Percentiles rank a stretch among this genome's conserved stretches.
Conservation (phyloP, 2,329 filamentous ascomycete genomes). For the Claviceps digitariae region DNA sequence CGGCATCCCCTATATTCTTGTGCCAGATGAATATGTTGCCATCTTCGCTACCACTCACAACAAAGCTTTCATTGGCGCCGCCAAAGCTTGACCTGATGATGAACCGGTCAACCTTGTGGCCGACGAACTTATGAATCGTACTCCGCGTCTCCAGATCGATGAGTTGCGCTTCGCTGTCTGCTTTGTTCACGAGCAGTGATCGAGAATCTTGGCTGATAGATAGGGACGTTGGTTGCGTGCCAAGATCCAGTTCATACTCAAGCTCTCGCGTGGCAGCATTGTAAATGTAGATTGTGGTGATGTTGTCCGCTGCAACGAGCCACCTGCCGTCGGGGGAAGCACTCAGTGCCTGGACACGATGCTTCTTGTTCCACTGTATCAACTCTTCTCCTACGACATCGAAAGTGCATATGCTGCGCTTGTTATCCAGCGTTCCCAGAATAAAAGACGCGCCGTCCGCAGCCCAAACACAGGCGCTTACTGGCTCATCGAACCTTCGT, state of each 20-base stretch:
- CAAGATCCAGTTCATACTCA: constrained; percentile 55
- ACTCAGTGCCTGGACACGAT: constrained; percentile 74
- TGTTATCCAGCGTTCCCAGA: constrained; percentile 60
- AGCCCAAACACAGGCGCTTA: constrained; percentile 84
- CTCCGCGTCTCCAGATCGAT: constrained; percentile 63
- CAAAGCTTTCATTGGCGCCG: constrained; percentile 82
- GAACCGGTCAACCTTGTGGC: constrained; percentile 60
- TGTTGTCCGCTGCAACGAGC: constrained; percentile 64
- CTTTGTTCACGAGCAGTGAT: constrained; percentile 69
- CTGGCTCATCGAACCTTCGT: constrained; percentile 64
- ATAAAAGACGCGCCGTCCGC: constrained; percentile 66
- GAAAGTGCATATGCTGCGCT: constrained; percentile 57
- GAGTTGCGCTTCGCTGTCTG: constrained; percentile 62
- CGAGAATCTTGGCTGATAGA: constrained; percentile 70
- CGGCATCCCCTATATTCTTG: constrained; percentile 61
- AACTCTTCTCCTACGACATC: constrained; percentile 47
- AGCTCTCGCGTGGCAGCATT: constrained; percentile 63
- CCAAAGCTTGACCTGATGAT: constrained; percentile 78
- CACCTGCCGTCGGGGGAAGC: constrained; percentile 68
- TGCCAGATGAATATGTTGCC: constrained; percentile 79
- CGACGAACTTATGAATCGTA: constrained; percentile 60
- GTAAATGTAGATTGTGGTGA: constrained; percentile 64
- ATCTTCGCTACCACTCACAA: constrained; percentile 79
- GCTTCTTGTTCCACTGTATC: constrained; percentile 53
- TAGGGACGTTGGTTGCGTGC: constrained; percentile 62